These are phyloP conservation scores for Coprinellus micaceus DNA, from an alignment of 768 basidiomycete species.

Conservation along the genomic window DNA sequence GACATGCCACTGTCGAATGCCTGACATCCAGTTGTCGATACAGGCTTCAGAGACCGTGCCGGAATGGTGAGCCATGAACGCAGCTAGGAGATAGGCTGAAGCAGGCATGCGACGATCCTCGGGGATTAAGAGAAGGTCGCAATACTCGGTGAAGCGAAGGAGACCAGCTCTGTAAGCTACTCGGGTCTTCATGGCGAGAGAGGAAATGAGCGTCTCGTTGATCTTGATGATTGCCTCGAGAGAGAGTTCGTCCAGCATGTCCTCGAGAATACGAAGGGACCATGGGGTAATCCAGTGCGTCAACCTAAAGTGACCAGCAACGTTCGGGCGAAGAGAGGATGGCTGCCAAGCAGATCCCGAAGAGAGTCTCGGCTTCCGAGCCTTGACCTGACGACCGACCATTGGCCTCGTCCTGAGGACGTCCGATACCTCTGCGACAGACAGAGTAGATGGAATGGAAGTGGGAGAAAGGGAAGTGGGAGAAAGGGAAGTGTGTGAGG, in stretches of 20 bases:
- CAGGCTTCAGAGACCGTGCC: conserved; percentile 14
- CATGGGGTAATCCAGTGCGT: neutral
- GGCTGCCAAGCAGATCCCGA: neutral
- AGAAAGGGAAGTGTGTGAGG: neutral
- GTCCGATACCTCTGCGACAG: neutral
- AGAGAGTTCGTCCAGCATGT: neutral
- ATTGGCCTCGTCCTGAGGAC: neutral
- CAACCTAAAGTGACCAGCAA: neutral
- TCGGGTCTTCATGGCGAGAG: neutral
- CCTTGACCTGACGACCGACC: neutral
- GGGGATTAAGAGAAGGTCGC: conserved; percentile 20
- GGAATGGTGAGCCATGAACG: conserved; percentile 20
- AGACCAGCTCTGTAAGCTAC: conserved; percentile 29
- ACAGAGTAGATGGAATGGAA: neutral
- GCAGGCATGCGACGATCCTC: conserved; percentile 27
- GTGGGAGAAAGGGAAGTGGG: neutral
- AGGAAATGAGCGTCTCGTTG: neutral
- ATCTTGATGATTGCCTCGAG: neutral
- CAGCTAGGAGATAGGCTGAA: conserved; percentile 20
- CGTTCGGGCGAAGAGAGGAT: neutral
- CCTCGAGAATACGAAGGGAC: neutral
- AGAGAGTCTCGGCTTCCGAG: neutral
- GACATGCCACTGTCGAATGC: conserved; percentile 32
- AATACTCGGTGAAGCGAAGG: conserved; percentile 29
- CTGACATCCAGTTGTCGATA: conserved; percentile 25